A percentile compares a stretch with the other conserved stretches of the same genome.
phyloP scores from a whole-genome alignment of 345 rosid species.

The Linum tenue region DNA sequence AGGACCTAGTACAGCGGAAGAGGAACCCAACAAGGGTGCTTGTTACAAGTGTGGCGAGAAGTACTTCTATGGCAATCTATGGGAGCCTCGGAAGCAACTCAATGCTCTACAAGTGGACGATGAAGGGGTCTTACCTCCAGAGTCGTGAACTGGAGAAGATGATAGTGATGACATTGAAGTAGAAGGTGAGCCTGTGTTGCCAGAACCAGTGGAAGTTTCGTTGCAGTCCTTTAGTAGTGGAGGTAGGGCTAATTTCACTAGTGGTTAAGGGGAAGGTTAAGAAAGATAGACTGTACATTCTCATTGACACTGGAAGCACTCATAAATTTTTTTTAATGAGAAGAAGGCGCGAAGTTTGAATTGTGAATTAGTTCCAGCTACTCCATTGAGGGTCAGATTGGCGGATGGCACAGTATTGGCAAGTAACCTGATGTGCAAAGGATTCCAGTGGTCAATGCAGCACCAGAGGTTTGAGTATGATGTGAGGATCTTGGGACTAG shows the following conservation, averaged over 20 bases:
- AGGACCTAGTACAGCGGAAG: too few species aligned
- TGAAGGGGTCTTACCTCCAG: too few species aligned
- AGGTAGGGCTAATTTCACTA: neutral
- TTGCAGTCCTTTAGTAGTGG: neutral
- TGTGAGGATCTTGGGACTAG: neutral
- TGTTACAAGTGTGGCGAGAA: neutral
- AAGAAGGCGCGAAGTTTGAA: neutral
- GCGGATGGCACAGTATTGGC: neutral
- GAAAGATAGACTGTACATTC: neutral
- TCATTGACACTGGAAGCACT: neutral
- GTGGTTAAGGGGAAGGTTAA: neutral
- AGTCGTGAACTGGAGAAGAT: neutral
- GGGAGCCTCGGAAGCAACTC: too few species aligned
- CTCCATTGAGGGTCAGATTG: neutral
- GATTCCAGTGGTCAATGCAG: neutral
- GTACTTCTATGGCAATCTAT: neutral
- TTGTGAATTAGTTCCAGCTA: neutral
- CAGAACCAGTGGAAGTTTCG: neutral
- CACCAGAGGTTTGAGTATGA: neutral
- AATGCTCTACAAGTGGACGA: too few species aligned
- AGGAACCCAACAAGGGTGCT: too few species aligned
- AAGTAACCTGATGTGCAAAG: neutral
- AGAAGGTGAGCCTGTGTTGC: neutral
- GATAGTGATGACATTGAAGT: neutral
- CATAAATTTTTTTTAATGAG: neutral